These are phyloP conservation scores for Talaromyces wortmannii DNA, from an alignment of 495 filamentous ascomycete species.

Conservation along the genomic window DNA sequence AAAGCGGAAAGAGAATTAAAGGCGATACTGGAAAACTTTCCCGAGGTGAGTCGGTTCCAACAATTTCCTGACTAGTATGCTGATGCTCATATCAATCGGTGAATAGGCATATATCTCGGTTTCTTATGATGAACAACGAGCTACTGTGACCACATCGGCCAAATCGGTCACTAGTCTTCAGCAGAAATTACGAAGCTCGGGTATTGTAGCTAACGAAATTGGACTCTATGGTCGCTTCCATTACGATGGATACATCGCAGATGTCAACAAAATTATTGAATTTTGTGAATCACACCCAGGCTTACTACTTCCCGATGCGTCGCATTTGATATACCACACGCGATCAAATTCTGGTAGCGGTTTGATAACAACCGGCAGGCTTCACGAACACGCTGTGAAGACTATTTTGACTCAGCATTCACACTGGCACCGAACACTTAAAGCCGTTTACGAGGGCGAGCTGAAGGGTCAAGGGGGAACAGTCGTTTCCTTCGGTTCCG, in stretches of 20 bases:
- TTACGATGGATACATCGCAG: slow-evolving; percentile 8
- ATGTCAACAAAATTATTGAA: slow-evolving; percentile 3
- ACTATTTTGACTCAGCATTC: slow-evolving; percentile 34
- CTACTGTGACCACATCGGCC: slow-evolving; percentile 17
- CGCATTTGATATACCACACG: slow-evolving; percentile 18
- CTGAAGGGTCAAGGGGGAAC: slow-evolving; percentile 7
- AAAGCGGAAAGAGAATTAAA: slow-evolving; percentile 9
- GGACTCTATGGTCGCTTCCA: slow-evolving; percentile 30
- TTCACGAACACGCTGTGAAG: slow-evolving; percentile 25
- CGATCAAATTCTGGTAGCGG: slow-evolving; percentile 19
- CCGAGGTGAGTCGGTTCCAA: slow-evolving; percentile 9
- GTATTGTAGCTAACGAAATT: slow-evolving; percentile 26
- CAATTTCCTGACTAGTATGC: background rate
- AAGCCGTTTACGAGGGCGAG: slow-evolving; percentile 6
- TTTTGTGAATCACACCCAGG: slow-evolving; percentile 17
- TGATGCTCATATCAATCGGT: slow-evolving; percentile 9
- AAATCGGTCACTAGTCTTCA: slow-evolving; percentile 13
- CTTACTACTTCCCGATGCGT: slow-evolving; percentile 31
- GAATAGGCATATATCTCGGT: slow-evolving; percentile 8
- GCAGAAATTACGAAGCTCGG: slow-evolving; percentile 23
- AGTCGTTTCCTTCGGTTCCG: slow-evolving; percentile 32
- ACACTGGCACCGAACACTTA: slow-evolving; percentile 31
- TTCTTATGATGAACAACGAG: slow-evolving; percentile 8
- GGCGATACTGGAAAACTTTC: slow-evolving; percentile 10
- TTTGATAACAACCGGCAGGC: slow-evolving; percentile 8